Evolutionary conservation across 495 filamentous ascomycete genomes (phyloP), one percentile per base, ranked within the genome.

Genomic region (Amorphotheca resinae): DNA sequence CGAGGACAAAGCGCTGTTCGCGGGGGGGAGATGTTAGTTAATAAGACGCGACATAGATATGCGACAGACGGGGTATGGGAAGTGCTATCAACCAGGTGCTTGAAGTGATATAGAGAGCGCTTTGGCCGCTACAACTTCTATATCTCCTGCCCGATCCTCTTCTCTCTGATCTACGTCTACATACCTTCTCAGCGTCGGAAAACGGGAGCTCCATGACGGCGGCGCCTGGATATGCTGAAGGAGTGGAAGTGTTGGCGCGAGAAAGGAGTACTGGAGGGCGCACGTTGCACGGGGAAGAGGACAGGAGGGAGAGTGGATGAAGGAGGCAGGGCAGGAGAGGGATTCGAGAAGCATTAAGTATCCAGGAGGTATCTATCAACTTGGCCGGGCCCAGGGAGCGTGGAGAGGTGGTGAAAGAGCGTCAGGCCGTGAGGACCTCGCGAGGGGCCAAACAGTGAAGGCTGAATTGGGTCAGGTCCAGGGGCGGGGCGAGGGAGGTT

Each of bases 1-100:
- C 65, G 38, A 74, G 58, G 49, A 73, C 54, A 56, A 69, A 70
- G 55, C 70, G 68, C 70, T 74, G 46, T 21, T 51, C 43, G 11
- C 38, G 18, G 45, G 42, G 23, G 22, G 11, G 40, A 11, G 17
- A 11, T 11, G 42, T 63, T 58, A 64, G 42, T 57, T 28, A 22
- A 16, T 44, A 48, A 46, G 37, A 50, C 47, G 46, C 43, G 51
- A 17, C 33, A 36, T 5, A 28, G 5, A 28, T 5, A 11, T 28
- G 11, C 25, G 5, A 46, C 32, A 28, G 44, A 31, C 17, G 28
- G 35, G 47, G 28, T 17, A 41, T 17, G n/a, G 33, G 12, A 28
- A 33, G 40, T 33, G 39, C 18, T 17, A 39, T 46, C 33, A 34
- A 26, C 28, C 7, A 41, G 44, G 47, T 41, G 42, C 44, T 38